Percentiles rank a stretch among this genome's conserved stretches.
Evolutionary conservation across 441 rosid species (phyloP).

Genomic region (Geranium incanum): DNA sequence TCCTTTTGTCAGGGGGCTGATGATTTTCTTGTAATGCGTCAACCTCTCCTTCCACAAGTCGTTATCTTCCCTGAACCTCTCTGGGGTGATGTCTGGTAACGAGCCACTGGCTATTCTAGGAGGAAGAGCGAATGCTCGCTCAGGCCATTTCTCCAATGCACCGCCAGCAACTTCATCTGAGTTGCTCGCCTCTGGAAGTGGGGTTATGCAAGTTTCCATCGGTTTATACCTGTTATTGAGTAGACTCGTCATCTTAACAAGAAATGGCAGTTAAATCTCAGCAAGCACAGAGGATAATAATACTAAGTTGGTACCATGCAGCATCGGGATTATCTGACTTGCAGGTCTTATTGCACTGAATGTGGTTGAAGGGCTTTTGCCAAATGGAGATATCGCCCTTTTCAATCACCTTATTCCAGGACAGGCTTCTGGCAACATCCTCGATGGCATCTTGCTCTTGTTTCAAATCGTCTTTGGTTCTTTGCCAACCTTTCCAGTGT

Average conservation of each 20-base stretch:
- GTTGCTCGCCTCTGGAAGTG: conserved; percentile 63
- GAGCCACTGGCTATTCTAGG: conserved; percentile 68
- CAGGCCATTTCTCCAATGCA: conserved; percentile 76
- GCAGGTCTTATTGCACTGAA: conserved; percentile 61
- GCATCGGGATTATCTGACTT: conserved; percentile 58
- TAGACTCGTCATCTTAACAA: neutral
- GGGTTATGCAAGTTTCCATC: conserved; percentile 75
- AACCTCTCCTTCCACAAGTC: conserved; percentile 66
- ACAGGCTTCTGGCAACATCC: conserved; percentile 52
- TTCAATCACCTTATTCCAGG: conserved; percentile 88
- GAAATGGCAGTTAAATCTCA: neutral
- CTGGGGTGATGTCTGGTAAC: conserved; percentile 50
- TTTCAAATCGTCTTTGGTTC: conserved; percentile 68
- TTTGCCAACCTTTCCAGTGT: conserved; percentile 91
- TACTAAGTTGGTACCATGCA: conserved; percentile 51
- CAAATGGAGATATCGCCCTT: conserved; percentile 60
- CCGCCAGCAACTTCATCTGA: conserved; percentile 81
- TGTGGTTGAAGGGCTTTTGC: conserved; percentile 79
- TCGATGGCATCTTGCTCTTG: conserved; percentile 82
- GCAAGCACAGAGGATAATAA: neutral
- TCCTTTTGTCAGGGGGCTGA: conserved; percentile 45
- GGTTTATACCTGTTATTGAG: conserved; percentile 48
- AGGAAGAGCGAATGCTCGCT: conserved; percentile 58
- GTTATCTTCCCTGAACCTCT: conserved; percentile 53
- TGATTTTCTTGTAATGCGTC: conserved; percentile 45